A percentile compares a stretch with the other conserved stretches of the same genome.
These are phyloP conservation scores for Exidia glandulosa DNA, from an alignment of 768 basidiomycete genomes.

Conservation along the genomic window DNA sequence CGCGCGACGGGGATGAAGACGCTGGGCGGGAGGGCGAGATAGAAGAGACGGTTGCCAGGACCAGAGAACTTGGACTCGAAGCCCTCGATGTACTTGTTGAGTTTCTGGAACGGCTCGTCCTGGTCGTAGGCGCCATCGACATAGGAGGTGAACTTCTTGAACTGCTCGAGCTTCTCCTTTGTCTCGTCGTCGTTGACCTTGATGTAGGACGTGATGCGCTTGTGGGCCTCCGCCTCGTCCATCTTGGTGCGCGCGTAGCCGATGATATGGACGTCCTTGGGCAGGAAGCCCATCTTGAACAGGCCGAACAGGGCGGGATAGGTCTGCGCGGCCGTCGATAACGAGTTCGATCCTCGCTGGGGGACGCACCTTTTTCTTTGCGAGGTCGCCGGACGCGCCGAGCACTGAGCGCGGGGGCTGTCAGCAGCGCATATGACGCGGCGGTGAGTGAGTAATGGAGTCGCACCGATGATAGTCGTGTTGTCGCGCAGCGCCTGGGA, in stretches of 20 bases:
- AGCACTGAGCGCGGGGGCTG: constrained; percentile 44
- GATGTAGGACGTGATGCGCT: constrained; percentile 76
- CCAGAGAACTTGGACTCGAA: constrained; percentile 66
- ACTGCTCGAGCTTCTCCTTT: constrained; percentile 59
- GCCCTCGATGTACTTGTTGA: constrained; percentile 59
- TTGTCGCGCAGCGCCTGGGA: constrained; percentile 72
- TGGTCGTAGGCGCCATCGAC: constrained; percentile 86
- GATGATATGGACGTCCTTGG: constrained; percentile 76
- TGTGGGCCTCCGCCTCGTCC: constrained; percentile 73
- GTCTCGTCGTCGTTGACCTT: constrained; percentile 58
- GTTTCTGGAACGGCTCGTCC: constrained; percentile 59
- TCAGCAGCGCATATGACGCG: background rate
- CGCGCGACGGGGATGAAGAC: constrained; percentile 87
- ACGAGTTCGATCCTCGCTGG: constrained; percentile 5
- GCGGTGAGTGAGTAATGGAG: constrained; percentile 14
- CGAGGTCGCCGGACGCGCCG: constrained; percentile 93
- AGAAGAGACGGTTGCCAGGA: constrained; percentile 75
- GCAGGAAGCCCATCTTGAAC: constrained; percentile 69
- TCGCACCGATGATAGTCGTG: constrained; percentile 79
- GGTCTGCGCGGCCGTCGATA: constrained; percentile 42
- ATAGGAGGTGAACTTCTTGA: constrained; percentile 74
- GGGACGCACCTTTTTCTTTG: constrained; percentile 83
- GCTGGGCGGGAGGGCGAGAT: constrained; percentile 93
- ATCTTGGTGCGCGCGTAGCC: constrained; percentile 97
- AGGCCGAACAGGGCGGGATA: constrained; percentile 92